phyloP scores from a whole-genome alignment of 1,139 yeast genomes.

The Suhomyces ambrosiae region DNA sequence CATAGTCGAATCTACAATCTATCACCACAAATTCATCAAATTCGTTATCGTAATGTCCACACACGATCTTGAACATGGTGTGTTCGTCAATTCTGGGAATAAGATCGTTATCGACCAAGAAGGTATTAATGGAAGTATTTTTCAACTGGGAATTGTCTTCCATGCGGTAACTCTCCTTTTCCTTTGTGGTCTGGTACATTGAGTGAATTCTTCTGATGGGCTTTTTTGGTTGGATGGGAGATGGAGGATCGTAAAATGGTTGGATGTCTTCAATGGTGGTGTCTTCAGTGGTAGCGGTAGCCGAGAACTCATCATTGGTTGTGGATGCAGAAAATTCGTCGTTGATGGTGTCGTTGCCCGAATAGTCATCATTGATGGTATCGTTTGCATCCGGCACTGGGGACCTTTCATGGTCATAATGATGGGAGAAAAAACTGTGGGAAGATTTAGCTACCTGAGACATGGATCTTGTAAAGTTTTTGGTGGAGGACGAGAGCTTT shows the following conservation, averaged over 20 bases:
- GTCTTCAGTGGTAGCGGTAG: not conserved
- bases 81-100: slow-evolving; percentile 73
- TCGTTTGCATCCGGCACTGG: too few relatives aligned
- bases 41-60: slow-evolving; percentile 52
- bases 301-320: not conserved
- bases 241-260: slow-evolving; percentile 3
- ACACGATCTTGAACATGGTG: slow-evolving; percentile 64
- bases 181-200: slow-evolving; percentile 56
- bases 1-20: slow-evolving; percentile 93
- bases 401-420: too few relatives aligned
- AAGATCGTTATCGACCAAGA: slow-evolving; percentile 58
- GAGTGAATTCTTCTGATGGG: slow-evolving; percentile 63
- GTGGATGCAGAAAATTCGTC: slow-evolving; percentile 2
- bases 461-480: slow-evolving; percentile 23
- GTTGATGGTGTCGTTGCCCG: slow-evolving; percentile 9
- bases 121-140: slow-evolving; percentile 47
- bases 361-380: slow-evolving; percentile 16
- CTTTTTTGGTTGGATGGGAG: slow-evolving; percentile 11
- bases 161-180: slow-evolving; percentile 30
- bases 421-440: slow-evolving; percentile 7
- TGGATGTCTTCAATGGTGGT: not conserved
- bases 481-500: slow-evolving; percentile 23
- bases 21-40: slow-evolving; percentile 67
- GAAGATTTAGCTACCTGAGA: slow-evolving; percentile 18
- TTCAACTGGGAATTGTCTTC: slow-evolving; percentile 44